A percentile compares a stretch with the other conserved stretches of the same genome.
These are phyloP conservation scores for Trametes cinnabarina DNA, from an alignment of 768 basidiomycete genomes.

Conservation along the genomic window DNA sequence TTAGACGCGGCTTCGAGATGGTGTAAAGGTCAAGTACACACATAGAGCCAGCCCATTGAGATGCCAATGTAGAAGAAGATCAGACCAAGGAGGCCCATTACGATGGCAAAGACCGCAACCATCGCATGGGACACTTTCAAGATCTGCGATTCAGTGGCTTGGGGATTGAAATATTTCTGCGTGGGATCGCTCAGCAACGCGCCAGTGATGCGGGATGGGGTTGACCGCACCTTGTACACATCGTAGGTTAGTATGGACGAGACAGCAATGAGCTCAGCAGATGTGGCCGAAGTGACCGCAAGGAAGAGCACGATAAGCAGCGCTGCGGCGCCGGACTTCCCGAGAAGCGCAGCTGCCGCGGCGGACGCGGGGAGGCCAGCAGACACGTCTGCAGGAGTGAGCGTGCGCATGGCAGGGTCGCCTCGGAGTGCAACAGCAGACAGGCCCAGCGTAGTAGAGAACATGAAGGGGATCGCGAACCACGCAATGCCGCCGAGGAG, in stretches of 20 bases:
- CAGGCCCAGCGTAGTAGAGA: slow-evolving; percentile 86
- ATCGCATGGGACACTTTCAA: slow-evolving; percentile 65
- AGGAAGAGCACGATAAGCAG: slow-evolving; percentile 82
- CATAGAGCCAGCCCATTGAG: slow-evolving; percentile 92
- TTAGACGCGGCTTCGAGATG: not conserved
- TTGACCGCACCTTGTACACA: slow-evolving; percentile 70
- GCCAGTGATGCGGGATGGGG: too few relatives aligned
- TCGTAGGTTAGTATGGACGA: slow-evolving; percentile 84
- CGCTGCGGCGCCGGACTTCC: slow-evolving; percentile 73
- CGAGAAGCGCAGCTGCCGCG: slow-evolving; percentile 78
- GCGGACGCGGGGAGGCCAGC: slow-evolving; percentile 88
- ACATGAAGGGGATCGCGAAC: slow-evolving; percentile 86
- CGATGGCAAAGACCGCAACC: slow-evolving; percentile 67
- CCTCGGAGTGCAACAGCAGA: slow-evolving; percentile 79
- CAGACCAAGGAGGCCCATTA: slow-evolving; percentile 80
- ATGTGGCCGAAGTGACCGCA: slow-evolving; percentile 82
- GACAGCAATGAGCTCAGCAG: slow-evolving; percentile 90
- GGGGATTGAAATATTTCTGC: slow-evolving; percentile 76
- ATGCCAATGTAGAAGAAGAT: slow-evolving; percentile 91
- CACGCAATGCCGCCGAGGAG: slow-evolving; percentile 86
- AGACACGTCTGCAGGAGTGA: slow-evolving; percentile 65
- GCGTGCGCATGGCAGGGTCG: slow-evolving; percentile 51
- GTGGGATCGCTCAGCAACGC: too few relatives aligned
- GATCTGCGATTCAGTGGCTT: slow-evolving; percentile 73
- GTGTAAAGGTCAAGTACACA: slow-evolving; percentile 32